phyloP scores from a whole-genome alignment of 148 eudicot species.

The Silene uniflora region DNA sequence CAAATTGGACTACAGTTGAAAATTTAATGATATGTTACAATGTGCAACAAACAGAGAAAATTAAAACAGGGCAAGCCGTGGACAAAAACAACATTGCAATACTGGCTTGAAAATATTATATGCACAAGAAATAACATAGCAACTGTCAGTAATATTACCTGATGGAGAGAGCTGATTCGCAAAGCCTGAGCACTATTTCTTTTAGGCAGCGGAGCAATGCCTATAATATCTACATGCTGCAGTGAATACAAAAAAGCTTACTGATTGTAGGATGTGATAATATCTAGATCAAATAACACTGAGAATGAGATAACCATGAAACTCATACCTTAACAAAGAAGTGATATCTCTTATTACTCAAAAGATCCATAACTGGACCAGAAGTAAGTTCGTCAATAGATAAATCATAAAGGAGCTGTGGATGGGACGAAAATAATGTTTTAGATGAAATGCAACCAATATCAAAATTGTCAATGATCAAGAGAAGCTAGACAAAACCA shows the following conservation, averaged over 20 bases:
- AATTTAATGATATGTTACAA: neutral
- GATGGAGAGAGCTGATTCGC: slow-evolving; percentile 95
- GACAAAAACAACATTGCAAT: slow-evolving; percentile 8
- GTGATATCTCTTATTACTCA: slow-evolving; percentile 71
- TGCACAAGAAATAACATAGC: neutral
- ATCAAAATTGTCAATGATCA: neutral
- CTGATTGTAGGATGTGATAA: neutral
- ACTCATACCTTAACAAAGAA: slow-evolving; percentile 76
- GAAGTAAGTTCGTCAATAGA: slow-evolving; percentile 84
- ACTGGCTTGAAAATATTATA: neutral
- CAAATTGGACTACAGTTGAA: neutral
- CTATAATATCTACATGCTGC: slow-evolving; percentile 82
- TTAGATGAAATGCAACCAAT: slow-evolving; percentile 2
- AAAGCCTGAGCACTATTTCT: slow-evolving; percentile 65
- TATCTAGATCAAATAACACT: neutral
- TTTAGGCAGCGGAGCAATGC: slow-evolving; percentile 83
- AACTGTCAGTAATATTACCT: slow-evolving; percentile 39
- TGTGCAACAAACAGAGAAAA: neutral
- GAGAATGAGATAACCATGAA: neutral
- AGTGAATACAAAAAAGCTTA: slow-evolving; percentile 15
- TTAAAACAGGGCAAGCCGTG: neutral
- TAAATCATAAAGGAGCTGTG: slow-evolving; percentile 88
- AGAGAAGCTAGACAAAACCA: neutral
- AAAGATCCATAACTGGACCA: slow-evolving; percentile 77
- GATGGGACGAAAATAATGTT: slow-evolving; percentile 12